A percentile compares a stretch with the other conserved stretches of the same genome.
phyloP scores from a whole-genome alignment of 2,329 filamentous ascomycete genomes.

The Apiospora koreana region DNA sequence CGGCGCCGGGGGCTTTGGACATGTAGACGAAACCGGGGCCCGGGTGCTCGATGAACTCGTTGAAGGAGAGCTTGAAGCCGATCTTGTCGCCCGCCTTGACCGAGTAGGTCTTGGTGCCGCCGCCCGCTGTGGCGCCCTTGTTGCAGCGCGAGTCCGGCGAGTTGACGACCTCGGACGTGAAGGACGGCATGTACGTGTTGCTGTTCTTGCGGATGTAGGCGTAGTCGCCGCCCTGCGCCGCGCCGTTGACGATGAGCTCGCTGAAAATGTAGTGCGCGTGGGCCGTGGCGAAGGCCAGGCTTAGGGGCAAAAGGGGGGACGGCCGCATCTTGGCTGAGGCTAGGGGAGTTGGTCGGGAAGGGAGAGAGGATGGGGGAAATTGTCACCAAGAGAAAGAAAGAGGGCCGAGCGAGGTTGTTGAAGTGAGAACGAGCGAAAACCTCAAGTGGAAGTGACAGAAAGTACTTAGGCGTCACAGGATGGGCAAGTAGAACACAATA shows the following conservation, averaged over 20 bases:
- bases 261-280: conserved; percentile 14
- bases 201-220: conserved; percentile 49
- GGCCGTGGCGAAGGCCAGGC: background rate
- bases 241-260: conserved; percentile 35
- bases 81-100: conserved; percentile 52
- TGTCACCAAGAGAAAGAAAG: no score
- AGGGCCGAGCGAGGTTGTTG: background rate
- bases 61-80: conserved; percentile 51
- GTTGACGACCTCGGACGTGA: conserved; percentile 34
- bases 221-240: conserved; percentile 42
- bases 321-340: background rate
- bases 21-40: conserved; percentile 44
- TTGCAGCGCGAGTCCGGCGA: conserved; percentile 45
- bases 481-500: background rate
- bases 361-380: background rate
- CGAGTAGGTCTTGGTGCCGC: conserved; percentile 41
- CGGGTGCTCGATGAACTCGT: conserved; percentile 49
- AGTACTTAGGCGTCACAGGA: no score
- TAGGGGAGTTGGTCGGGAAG: background rate
- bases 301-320: background rate
- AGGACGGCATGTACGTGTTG: conserved; percentile 40
- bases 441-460: background rate
- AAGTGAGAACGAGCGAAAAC: background rate
- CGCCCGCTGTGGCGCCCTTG: conserved; percentile 36
- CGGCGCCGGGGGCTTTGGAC: conserved; percentile 30